Percentiles rank a stretch among this genome's conserved stretches.
phyloP scores from a whole-genome alignment of 768 basidiomycete species.

The Russula olivacea region DNA sequence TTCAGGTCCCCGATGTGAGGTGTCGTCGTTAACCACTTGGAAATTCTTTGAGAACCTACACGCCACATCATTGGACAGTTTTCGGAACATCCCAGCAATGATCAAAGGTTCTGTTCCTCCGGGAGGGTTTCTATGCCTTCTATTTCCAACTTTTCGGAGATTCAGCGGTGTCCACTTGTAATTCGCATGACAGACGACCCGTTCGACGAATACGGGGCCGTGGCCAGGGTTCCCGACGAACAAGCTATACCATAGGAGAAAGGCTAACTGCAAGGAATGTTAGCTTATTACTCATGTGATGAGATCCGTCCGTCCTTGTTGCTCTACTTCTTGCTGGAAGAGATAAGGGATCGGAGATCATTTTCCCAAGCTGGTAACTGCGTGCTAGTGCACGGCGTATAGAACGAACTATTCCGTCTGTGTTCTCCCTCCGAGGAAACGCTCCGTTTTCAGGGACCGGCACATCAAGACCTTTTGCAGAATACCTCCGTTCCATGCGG shows the following conservation, averaged over 20 bases:
- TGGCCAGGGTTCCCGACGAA: too few relatives aligned
- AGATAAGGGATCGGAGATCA: background rate
- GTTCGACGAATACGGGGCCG: background rate
- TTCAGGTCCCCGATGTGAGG: constrained; percentile 15
- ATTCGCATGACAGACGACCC: background rate
- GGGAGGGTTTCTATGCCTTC: background rate
- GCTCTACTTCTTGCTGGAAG: background rate
- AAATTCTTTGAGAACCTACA: background rate
- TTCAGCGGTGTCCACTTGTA: background rate
- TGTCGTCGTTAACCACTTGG: background rate
- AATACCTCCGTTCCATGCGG: background rate
- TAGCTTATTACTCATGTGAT: background rate
- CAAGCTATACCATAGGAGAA: background rate
- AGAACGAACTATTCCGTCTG: background rate
- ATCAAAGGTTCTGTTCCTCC: background rate
- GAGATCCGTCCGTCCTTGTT: background rate
- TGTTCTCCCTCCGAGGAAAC: background rate
- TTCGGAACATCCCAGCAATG: background rate
- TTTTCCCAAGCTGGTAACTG: background rate
- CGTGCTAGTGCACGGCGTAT: background rate
- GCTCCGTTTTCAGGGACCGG: background rate
- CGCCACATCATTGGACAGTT: background rate
- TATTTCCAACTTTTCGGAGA: background rate
- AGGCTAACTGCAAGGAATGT: background rate
- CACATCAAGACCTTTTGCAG: background rate